Conservation (phyloP, 148 eudicot genomes). For the Diospyros kaki region DNA sequence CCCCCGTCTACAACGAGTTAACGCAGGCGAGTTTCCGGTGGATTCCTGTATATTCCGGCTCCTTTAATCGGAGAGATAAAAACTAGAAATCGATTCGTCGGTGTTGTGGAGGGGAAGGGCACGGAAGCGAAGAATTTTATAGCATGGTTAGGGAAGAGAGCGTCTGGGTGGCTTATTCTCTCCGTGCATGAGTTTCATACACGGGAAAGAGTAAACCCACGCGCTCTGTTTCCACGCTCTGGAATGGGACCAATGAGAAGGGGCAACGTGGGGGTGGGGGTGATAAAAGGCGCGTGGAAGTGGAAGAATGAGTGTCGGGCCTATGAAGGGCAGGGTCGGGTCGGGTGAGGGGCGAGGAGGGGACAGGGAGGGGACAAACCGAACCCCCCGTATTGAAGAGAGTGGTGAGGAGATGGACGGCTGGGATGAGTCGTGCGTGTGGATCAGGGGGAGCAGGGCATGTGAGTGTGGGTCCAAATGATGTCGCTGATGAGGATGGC, state of each 20-base stretch:
- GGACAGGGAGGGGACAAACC: conserved; percentile 40
- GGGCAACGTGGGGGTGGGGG: neutral
- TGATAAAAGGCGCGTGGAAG: neutral
- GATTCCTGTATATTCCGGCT: neutral
- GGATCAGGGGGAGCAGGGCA: conserved; percentile 18
- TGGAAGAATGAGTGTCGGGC: conserved; percentile 10
- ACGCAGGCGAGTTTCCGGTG: conserved; percentile 11
- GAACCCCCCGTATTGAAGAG: conserved; percentile 28
- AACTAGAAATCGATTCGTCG: neutral
- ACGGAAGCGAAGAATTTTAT: conserved; percentile 19
- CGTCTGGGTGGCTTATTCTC: conserved; percentile 25
- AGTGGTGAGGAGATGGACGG: conserved; percentile 40
- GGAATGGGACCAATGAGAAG: too few species aligned
- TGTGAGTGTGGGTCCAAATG: conserved; percentile 25
- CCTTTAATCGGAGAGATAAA: neutral
- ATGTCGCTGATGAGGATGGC: conserved; percentile 16
- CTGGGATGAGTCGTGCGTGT: conserved; percentile 5
- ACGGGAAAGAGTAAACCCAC: neutral
- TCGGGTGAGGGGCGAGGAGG: conserved; percentile 30
- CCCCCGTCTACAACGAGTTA: neutral
- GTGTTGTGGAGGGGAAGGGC: neutral
- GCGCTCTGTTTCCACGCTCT: conserved; percentile 7
- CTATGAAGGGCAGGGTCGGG: conserved; percentile 26
- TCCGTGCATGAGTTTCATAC: conserved; percentile 24
- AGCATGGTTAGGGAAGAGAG: conserved; percentile 17